These are phyloP conservation scores for Epichloe sp. DNA, from an alignment of 2,329 filamentous ascomycete genomes.

Conservation along the genomic window DNA sequence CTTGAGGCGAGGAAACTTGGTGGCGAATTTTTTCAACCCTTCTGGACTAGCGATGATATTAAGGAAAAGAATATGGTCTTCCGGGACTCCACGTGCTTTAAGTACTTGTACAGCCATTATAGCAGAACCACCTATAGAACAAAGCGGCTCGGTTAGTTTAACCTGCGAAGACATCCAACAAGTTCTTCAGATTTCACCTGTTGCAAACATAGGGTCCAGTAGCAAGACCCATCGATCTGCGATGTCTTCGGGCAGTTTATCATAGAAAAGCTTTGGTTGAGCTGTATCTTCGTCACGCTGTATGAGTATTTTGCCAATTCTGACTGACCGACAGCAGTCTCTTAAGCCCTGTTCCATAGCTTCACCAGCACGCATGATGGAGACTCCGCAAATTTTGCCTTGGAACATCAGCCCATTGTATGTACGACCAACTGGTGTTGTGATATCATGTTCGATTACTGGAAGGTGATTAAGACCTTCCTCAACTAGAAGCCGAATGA, in stretches of 20 bases:
- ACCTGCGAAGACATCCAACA: background rate
- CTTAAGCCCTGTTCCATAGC: conserved; percentile 95
- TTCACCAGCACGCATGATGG: conserved; percentile 95
- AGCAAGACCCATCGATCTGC: conserved; percentile 84
- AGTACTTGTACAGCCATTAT: conserved; percentile 95
- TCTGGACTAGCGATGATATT: conserved; percentile 97
- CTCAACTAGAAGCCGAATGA: conserved; percentile 91
- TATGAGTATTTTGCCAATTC: conserved; percentile 97
- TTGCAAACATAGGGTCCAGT: conserved; percentile 98
- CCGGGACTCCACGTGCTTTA: conserved; percentile 78
- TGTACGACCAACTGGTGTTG: conserved; percentile 74
- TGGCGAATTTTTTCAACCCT: conserved; percentile 77
- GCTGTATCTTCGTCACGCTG: conserved; percentile 93
- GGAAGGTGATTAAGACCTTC: conserved; percentile 95
- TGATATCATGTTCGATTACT: conserved; percentile 76
- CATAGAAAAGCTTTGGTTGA: conserved; percentile 88
- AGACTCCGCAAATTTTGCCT: conserved; percentile 96
- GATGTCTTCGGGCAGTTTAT: conserved; percentile 93
- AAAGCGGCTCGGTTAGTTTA: background rate
- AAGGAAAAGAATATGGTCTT: conserved; percentile 89
- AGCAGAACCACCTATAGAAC: conserved; percentile 64
- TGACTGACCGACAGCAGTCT: conserved; percentile 93
- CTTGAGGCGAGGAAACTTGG: conserved; percentile 75
- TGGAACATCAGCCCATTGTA: conserved; percentile 92
- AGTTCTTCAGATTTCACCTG: conserved; percentile 40